Evolutionary conservation across 176 grass and related monocot species (phyloP).

Genomic region (Areca catechu): DNA sequence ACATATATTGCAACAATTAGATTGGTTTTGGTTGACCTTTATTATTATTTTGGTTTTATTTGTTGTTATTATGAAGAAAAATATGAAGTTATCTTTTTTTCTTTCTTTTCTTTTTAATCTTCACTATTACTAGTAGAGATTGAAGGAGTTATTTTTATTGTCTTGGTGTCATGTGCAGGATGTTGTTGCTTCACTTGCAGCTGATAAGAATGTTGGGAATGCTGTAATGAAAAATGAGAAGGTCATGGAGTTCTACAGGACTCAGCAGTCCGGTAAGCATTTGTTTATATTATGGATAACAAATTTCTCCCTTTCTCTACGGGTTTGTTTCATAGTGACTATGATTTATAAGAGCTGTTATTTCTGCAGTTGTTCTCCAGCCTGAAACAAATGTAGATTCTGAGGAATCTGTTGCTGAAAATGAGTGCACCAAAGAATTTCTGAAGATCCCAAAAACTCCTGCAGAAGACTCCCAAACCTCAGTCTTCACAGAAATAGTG

Average conservation of each 20-base stretch:
- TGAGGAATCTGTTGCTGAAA: constrained; percentile 17
- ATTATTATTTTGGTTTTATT: too few species aligned
- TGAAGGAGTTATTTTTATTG: background rate
- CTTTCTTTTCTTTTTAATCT: too few species aligned
- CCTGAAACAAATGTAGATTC: constrained; percentile 9
- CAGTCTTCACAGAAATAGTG: constrained; percentile 26
- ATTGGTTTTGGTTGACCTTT: too few species aligned
- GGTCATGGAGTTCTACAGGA: constrained; percentile 43
- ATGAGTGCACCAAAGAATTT: background rate
- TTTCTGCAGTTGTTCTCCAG: background rate
- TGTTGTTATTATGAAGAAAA: too few species aligned
- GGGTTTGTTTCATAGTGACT: background rate
- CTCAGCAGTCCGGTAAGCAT: constrained; percentile 30
- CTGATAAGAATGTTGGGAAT: constrained; percentile 49
- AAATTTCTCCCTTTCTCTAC: too few species aligned
- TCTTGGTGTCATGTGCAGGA: constrained; percentile 22
- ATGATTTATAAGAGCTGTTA: background rate
- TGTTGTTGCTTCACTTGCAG: constrained; percentile 44
- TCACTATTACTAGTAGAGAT: too few species aligned
- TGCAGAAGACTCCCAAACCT: constrained; percentile 9
- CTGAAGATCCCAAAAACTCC: background rate
- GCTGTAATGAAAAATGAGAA: constrained; percentile 46
- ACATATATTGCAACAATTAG: too few species aligned
- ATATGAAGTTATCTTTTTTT: too few species aligned
- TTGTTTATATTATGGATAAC: too few species aligned